Base-by-base conservation (phyloP, 441 rosid species). In the Biscutella laevigata region DNA sequence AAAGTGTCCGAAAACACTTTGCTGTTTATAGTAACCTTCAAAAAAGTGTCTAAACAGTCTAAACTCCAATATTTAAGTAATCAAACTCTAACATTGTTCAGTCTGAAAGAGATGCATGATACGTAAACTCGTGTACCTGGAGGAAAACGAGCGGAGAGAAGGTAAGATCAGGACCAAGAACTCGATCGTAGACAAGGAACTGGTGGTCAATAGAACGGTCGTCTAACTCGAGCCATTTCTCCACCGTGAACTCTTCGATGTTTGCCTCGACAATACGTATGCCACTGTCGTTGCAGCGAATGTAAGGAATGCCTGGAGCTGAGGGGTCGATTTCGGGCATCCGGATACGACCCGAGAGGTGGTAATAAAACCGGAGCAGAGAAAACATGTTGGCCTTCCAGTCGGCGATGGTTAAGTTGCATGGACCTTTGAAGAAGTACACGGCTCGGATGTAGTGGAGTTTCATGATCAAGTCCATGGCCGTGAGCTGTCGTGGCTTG, bases 241-340 rank as follows among this genome's bases (percentile, higher is more conserved):
- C 79, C 1, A 86, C 15, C 0, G 83, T 74, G 53, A 57, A 57
- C 42, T 29, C 59, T 5, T 77, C 76, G 19, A 79, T 75, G 0
- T 3, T 19, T 1, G 88, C 88, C 62, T 83, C 91, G 0, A 76
- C 71, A 2, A 81, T 53, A 14, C 95, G 69, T 8, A 75, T 77
- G 17, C 95, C 95, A 14, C 83, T 63, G 38, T 86, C 95, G 43
- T 83, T 86, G 61, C 95, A 83, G 57, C 81, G 82, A 30, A 86
- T 45, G 49, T 71, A 69, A 10, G 74, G 74, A 0, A 46, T 5
- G 22, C 53, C 34, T 9, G 60, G 62, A 16, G 66, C 30, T 11
- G 35, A 37, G 45, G 36, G 12, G 45, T 39, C 43, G 14, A 22
- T 29, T 8, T 71, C 69, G 4, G 69, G 66, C 26, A 69, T 57